Evolutionary conservation across 75 land plant species (phyloP).

Genomic region (Sequoiadendron giganteum): DNA sequence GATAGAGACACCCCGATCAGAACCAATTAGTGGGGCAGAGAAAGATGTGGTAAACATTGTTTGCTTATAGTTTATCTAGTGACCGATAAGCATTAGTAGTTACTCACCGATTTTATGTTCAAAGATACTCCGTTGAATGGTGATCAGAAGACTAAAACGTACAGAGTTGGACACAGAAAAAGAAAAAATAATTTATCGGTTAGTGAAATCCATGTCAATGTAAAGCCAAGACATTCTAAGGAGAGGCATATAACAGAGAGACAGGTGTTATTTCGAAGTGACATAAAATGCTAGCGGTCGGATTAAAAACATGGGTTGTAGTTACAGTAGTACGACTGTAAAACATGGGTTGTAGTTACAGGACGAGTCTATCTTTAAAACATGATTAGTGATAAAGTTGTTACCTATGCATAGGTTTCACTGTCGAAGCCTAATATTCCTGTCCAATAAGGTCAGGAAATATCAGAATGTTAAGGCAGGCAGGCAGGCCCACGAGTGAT

Average conservation of each 20-base stretch:
- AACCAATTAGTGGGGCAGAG: no score
- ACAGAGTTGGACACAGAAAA: neutral
- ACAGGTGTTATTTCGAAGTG: neutral
- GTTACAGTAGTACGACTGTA: neutral
- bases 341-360: neutral
- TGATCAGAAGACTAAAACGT: neutral
- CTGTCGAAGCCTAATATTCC: neutral
- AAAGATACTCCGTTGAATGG: neutral
- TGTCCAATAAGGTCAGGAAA: neutral
- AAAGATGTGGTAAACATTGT: no score
- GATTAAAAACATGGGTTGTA: neutral
- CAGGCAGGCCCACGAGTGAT: constrained; percentile 1
- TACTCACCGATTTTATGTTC: neutral
- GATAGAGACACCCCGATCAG: no score
- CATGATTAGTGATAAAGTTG: neutral
- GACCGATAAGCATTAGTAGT: neutral
- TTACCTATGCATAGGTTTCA: neutral
- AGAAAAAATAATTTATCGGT: neutral
- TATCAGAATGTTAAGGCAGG: neutral
- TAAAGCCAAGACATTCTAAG: neutral
- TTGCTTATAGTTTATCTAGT: no score
- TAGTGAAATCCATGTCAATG: neutral
- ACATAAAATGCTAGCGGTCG: neutral
- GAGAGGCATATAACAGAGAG: neutral
- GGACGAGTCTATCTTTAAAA: neutral